Conservation (phyloP, 139 green algal genomes). For the Coelastrella sp. region DNA sequence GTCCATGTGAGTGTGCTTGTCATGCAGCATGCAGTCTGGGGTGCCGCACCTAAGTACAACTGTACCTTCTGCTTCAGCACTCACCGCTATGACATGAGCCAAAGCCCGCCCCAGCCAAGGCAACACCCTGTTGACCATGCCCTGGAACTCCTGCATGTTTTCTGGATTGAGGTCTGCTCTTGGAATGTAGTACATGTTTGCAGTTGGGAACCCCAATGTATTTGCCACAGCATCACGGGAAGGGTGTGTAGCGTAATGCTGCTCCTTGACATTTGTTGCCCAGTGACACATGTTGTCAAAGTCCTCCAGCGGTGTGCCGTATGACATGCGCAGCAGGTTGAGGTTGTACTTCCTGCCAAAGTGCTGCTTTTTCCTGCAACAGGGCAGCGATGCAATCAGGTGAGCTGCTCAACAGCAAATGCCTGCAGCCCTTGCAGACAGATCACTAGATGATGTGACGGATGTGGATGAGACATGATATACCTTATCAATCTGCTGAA, state of each 20-base stretch:
- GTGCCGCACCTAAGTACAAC: too few species aligned
- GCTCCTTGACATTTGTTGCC: background rate
- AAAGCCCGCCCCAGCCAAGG: background rate
- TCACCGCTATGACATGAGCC: background rate
- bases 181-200: background rate
- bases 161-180: background rate
- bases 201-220: background rate
- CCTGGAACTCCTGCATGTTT: background rate
- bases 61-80: too few species aligned
- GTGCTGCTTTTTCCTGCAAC: slow-evolving; percentile 28
- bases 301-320: background rate
- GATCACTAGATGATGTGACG: too few species aligned
- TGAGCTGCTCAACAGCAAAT: background rate
- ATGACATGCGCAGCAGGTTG: background rate
- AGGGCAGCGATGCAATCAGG: background rate
- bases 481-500: too few species aligned
- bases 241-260: background rate
- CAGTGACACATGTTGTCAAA: background rate
- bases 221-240: background rate
- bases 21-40: too few species aligned
- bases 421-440: background rate
- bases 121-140: slow-evolving; percentile 10
- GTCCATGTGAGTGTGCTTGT: too few species aligned
- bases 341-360: slow-evolving; percentile 16
- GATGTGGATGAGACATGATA: too few species aligned